These are phyloP conservation scores for Mercurialis annua DNA, from an alignment of 345 rosid species.

Conservation along the genomic window DNA sequence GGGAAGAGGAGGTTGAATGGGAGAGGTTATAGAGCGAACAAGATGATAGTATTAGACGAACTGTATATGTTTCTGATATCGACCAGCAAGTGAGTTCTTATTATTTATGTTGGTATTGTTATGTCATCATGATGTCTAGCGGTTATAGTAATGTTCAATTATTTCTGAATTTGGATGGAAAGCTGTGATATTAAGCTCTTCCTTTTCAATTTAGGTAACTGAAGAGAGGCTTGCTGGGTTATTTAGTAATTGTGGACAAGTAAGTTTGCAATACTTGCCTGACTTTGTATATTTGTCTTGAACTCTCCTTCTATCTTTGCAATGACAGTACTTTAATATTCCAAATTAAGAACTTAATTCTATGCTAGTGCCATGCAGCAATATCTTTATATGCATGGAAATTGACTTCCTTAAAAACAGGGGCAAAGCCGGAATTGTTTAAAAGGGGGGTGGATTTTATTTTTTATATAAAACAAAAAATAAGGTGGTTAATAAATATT, in stretches of 20 bases:
- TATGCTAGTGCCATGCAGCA: not conserved
- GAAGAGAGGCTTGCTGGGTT: conserved; percentile 85
- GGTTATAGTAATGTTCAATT: not conserved
- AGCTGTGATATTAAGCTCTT: not conserved
- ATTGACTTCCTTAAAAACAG: not conserved
- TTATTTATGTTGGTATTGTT: not conserved
- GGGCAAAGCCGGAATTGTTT: too few species aligned
- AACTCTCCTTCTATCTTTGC: conserved; percentile 1
- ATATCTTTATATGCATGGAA: not conserved
- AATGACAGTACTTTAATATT: not conserved
- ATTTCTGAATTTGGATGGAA: conserved; percentile 8
- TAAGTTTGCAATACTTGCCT: conserved; percentile 38
- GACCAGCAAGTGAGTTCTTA: conserved; percentile 48
- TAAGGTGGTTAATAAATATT: too few species aligned
- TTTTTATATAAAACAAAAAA: too few species aligned
- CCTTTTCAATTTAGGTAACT: conserved; percentile 51
- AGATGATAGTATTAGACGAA: conserved; percentile 63
- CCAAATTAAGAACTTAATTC: not conserved
- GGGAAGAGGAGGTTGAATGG: conserved; percentile 60
- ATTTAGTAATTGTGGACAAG: conserved; percentile 75
- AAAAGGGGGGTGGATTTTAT: too few species aligned
- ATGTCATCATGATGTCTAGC: not conserved
- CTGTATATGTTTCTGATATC: conserved; percentile 62
- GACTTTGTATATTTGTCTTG: too few species aligned
- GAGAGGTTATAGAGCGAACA: conserved; percentile 51